Evolutionary conservation across 2,329 filamentous ascomycete genomes (phyloP).

Genomic region (Zymoseptoria crescenta): DNA sequence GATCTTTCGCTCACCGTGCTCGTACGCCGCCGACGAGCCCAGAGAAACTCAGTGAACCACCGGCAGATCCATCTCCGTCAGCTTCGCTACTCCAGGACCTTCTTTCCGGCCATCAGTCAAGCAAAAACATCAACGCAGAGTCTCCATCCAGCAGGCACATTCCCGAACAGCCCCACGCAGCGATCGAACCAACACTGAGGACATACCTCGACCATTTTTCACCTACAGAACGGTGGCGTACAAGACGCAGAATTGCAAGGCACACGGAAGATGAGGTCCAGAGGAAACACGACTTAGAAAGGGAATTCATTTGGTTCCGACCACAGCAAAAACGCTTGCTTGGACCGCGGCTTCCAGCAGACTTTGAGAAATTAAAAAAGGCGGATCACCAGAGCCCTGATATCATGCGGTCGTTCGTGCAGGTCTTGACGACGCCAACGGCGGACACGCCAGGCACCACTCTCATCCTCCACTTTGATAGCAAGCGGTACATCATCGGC

Average conservation of each 20-base stretch:
- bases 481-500: constrained; percentile 78
- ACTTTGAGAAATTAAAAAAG: background rate
- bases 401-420: constrained; percentile 63
- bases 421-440: constrained; percentile 74
- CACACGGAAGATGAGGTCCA: constrained; percentile 1
- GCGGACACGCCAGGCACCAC: constrained; percentile 78
- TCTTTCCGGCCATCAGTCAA: constrained; percentile 4
- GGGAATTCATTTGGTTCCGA: background rate
- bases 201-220: constrained; percentile 3
- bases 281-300: background rate
- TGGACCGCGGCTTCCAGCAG: constrained; percentile 3
- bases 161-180: constrained; percentile 2
- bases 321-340: constrained; percentile 2
- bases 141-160: background rate
- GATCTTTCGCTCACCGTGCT: background rate
- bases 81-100: constrained; percentile 4
- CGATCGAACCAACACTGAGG: constrained; percentile 6
- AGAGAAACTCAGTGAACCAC: background rate
- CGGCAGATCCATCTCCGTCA: background rate
- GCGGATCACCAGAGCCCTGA: constrained; percentile 1
- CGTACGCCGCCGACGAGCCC: background rate
- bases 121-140: background rate
- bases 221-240: constrained; percentile 7
- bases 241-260: background rate
- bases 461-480: constrained; percentile 70